A percentile compares a stretch with the other conserved stretches of the same genome.
These are phyloP conservation scores for Ichthyophthirius multifiliis DNA, from an alignment of 169 alveolate species.

Conservation along the genomic window DNA sequence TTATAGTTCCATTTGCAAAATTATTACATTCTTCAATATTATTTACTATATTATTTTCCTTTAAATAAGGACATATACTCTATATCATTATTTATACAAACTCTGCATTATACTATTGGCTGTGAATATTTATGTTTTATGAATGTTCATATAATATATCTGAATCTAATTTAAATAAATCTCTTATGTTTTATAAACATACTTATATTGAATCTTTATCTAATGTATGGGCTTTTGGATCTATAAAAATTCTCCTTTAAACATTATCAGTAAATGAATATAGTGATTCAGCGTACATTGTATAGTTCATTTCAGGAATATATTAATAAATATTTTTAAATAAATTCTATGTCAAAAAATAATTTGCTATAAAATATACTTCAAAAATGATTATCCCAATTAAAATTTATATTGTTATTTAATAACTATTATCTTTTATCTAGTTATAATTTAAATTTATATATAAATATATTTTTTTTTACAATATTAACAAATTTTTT, in stretches of 20 bases:
- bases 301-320: background rate
- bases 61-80: background rate
- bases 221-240: too few relatives aligned
- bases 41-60: background rate
- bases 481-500: slow-evolving; percentile 1
- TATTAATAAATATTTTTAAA: background rate
- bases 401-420: background rate
- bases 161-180: background rate
- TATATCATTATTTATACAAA: background rate
- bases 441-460: too few relatives aligned
- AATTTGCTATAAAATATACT: background rate
- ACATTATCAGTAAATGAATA: background rate
- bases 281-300: background rate
- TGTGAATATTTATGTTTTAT: background rate
- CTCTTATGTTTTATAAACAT: background rate
- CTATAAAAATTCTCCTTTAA: background rate
- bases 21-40: background rate
- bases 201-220: background rate
- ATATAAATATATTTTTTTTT: too few relatives aligned
- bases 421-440: background rate
- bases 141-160: background rate
- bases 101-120: background rate
- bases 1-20: background rate
- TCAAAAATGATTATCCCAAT: background rate
- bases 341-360: background rate